A percentile compares a stretch with the other conserved stretches of the same genome.
These are phyloP conservation scores for Pseudogymnoascus sp. DNA, from an alignment of 2,329 filamentous ascomycete species.

Conservation along the genomic window DNA sequence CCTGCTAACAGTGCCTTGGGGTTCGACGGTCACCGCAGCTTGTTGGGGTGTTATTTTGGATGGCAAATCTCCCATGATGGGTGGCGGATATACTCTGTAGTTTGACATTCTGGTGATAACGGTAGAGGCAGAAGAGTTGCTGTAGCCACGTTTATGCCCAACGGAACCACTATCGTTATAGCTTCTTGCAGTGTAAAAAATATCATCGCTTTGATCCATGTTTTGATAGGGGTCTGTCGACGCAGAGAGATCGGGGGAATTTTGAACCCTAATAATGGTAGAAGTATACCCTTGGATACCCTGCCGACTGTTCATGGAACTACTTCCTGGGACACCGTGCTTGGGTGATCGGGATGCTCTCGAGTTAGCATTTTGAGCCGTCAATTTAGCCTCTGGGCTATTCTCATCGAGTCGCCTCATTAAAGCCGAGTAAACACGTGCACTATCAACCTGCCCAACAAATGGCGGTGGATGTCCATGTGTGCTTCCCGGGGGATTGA, in stretches of 20 bases:
- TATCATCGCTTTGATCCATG: background rate
- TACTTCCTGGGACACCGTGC: slow-evolving; percentile 13
- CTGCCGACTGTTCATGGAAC: slow-evolving; percentile 16
- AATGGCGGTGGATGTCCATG: slow-evolving; percentile 14
- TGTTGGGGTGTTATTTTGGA: slow-evolving; percentile 23
- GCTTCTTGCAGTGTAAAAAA: slow-evolving; percentile 8
- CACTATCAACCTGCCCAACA: slow-evolving; percentile 41
- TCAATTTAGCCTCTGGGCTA: slow-evolving; percentile 24
- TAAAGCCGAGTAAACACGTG: slow-evolving; percentile 57
- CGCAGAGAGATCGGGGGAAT: background rate
- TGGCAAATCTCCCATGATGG: slow-evolving; percentile 9
- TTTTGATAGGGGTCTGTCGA: background rate
- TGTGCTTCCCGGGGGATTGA: slow-evolving; percentile 15
- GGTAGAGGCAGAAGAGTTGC: background rate
- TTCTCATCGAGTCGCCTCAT: slow-evolving; percentile 47
- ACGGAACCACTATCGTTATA: background rate
- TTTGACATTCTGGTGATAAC: slow-evolving; percentile 2
- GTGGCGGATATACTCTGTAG: slow-evolving; percentile 8
- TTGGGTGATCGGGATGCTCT: slow-evolving; percentile 14
- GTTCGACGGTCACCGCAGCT: slow-evolving; percentile 23
- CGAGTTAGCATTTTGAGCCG: slow-evolving; percentile 18
- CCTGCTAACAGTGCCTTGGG: slow-evolving; percentile 16
- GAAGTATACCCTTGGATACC: slow-evolving; percentile 14
- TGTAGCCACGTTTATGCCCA: background rate
- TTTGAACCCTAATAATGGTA: slow-evolving; percentile 11